Evolutionary conservation across 306 rosid species (phyloP), one percentile per base, ranked within the genome.

Genomic region (Lablab purpureus): DNA sequence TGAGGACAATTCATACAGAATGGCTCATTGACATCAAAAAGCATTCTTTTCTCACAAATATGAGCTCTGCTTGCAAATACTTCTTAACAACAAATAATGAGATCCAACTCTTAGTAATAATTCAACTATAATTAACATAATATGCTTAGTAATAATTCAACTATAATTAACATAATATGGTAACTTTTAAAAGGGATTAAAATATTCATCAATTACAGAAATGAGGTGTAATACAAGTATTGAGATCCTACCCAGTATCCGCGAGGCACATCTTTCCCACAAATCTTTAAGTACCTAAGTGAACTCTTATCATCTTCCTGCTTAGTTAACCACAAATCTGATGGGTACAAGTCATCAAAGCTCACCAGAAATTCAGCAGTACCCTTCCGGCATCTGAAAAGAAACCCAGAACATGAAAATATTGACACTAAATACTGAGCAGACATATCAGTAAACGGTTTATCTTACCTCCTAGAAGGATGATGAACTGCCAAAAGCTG

Each of bases 251-350:
- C 99, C 99, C 98, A 95, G 82, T 95, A 95, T 74, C 99, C 99
- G 30, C 94, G 98, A 84, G 99, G 99, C 80, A 93, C 89, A 49
- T 89, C 97, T 84, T 87, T 91, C 82, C 99, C 97, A 64, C 99
- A 95, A 78, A 95, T 89, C 84, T 91, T 89, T 80, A 91, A 64
- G 77, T 82, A 82, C 67, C 10, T 80, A 74, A 79, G 59, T 37
- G 84, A 73, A 67, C 69, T 90, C 63, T 80, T 81, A 76, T 78
- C 82, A 73, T 81, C 87, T 82, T 82, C 89, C 83, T 74, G 85
- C 71, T 83, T 71, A 63, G 67, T 55, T 58, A 86, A 72, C 87
- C 67, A 79, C 67, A 22, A 71, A 67, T 90, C 91, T 78, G 84
- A 68, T 7, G 94, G 94, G 86, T 79, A 90, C 73, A 89, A 81